phyloP scores from a whole-genome alignment of 352 stramenopile species.

The Aphanomyces stellatus region DNA sequence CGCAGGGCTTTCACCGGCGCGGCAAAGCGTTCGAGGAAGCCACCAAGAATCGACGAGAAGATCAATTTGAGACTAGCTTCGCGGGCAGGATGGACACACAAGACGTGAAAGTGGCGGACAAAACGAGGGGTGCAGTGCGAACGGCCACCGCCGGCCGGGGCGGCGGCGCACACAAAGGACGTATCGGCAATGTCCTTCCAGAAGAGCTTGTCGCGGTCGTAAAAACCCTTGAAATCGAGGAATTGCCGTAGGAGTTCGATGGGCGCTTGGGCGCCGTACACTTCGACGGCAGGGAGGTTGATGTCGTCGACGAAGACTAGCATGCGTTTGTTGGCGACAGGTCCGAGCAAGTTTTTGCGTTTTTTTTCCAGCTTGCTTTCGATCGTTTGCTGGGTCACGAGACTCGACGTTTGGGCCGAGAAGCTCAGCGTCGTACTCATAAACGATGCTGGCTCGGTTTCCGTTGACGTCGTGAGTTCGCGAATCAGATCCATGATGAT shows the following conservation, averaged over 20 bases:
- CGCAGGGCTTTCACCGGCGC: slow-evolving; percentile 70
- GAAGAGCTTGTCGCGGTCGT: slow-evolving; percentile 95
- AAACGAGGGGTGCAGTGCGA: slow-evolving; percentile 88
- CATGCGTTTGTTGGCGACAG: slow-evolving; percentile 79
- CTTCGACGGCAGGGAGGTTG: slow-evolving; percentile 90
- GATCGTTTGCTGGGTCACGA: slow-evolving; percentile 86
- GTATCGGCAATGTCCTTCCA: slow-evolving; percentile 95
- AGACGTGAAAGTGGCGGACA: slow-evolving; percentile 92
- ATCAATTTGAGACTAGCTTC: slow-evolving; percentile 88
- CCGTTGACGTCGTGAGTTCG: slow-evolving; percentile 31
- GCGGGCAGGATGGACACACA: slow-evolving; percentile 89
- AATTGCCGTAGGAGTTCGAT: slow-evolving; percentile 93
- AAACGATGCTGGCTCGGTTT: slow-evolving; percentile 6
- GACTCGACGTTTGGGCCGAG: slow-evolving; percentile 83
- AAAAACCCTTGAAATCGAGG: slow-evolving; percentile 93
- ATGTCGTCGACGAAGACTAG: slow-evolving; percentile 95
- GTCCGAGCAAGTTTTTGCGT: slow-evolving; percentile 89
- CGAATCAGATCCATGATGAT: slow-evolving; percentile 72
- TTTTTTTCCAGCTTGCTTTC: slow-evolving; percentile 94
- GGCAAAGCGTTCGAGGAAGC: slow-evolving; percentile 87
- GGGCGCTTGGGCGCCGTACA: slow-evolving; percentile 90
- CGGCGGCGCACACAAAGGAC: slow-evolving; percentile 84
- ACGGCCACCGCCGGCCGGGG: slow-evolving; percentile 83
- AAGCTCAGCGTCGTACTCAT: slow-evolving; percentile 77
- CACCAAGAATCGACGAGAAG: slow-evolving; percentile 89